Base-by-base conservation (phyloP, 106 monocot genomes). In the Acorus calamus region DNA sequence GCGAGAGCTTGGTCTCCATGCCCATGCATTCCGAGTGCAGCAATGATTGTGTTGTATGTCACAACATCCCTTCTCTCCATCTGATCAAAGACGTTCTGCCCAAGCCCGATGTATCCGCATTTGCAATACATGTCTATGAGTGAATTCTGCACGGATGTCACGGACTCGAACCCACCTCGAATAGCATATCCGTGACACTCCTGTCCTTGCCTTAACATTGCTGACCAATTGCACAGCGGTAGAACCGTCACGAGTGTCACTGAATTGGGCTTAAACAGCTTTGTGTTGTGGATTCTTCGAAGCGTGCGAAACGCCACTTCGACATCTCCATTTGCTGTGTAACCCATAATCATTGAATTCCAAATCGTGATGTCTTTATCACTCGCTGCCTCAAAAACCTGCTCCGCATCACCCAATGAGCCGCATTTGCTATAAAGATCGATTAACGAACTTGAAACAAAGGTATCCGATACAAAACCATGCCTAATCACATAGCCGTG, bases 81-180 rank as follows among this genome's bases (percentile, higher is more conserved):
- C 44, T 53, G 63, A 11, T 55, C 46, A 42, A 83, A 87, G 14
- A 77, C 50, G 8, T 59, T 71, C 11, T 57, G 56, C 8, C 83
- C 80, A n/a, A 66, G 46, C 6, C 66, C 59, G 8, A 78, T 9
- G 55, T 28, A 73, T 7, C 83, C 83, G 60, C 80, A 83, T 58
- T 83, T 88, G 77, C 75, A 88, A 56, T 88, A 84, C 88, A 84
- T 76, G 10, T 78, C 81, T 14, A 81, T 73, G 28, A 83, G 57
- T 5, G 87, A 80, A 61, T 83, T 79, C 12, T 60, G 74, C 12
- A 87, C 79, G 14, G 82, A 71, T 10, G 64, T 14, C 5, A 58
- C 55, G 14, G 50, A 61, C 4, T 14, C 57, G 7, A 87, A 50
- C 4, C 55, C 59, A 60, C 7, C 44, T 72, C 72, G 65, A 3